Evolutionary conservation across 2,329 filamentous ascomycete genomes (phyloP), one percentile per base, ranked within the genome.

Genomic region (Dactylellina sp.): DNA sequence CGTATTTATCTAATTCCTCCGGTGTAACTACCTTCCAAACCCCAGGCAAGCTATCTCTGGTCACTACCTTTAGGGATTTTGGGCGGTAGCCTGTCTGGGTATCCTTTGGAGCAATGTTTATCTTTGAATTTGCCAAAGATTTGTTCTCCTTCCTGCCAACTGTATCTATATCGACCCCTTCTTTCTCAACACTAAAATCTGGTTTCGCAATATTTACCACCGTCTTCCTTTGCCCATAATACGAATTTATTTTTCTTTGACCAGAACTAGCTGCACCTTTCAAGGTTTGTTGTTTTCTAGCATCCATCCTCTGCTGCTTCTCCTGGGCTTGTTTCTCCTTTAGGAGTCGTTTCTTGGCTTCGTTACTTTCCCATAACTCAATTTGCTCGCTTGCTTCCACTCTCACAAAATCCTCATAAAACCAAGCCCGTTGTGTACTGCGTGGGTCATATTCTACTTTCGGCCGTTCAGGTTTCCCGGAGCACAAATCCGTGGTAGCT

Each of bases 401-500:
- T n/a, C 18, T 55, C 20, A 72, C 44, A 35, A 60, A 72, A 16
- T 65, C 53, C 39, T 72, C 68, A 32, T 60, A 72, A 12, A 72
- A 35, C 68, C 68, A 72, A 25, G 37, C 37, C 18, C 68, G 25
- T 16, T 61, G 25, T 42, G 44, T 55, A 28, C 44, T 42, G 37
- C 62, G 53, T 24, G 75, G 44, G 60, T 72, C 28, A 37, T 72
- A 72, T 28, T 60, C 68, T 35, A 6, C 9, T n/a, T 53, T 72
- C 12, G 46, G 20, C 6, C 46, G 42, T 11, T 57, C 50, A 11
- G 60, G 24, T 24, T 55, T 71, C 37, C 37, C 46, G 0, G 25
- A 12, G 2, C 11, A 24, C n/a, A 46, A 60, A 7, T 65, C 60
- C 14, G 68, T 72, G 2, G 60, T 42, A 14, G 68, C 68, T 16